Evolutionary conservation across 257 asterid genomes (phyloP), one percentile per base, ranked within the genome.

Genomic region (Capsicum pubescens): DNA sequence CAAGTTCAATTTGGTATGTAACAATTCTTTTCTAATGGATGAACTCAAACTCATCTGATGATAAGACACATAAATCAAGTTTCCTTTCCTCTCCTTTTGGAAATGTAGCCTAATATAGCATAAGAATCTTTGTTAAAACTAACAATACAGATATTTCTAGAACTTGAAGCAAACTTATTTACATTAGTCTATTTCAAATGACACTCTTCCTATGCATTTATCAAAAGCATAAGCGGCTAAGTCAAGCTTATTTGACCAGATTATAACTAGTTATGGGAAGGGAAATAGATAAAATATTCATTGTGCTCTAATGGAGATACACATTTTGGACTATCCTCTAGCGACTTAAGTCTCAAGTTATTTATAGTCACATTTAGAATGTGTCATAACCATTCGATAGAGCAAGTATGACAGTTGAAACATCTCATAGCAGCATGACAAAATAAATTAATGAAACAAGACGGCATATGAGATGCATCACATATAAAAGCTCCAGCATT

Each of bases 391-490:
- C 50, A 14, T 54, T 32, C 0, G 2, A 54, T 14, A 26, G 46
- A 77, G 44, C 9, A 77, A 77, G 15, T 54, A 54, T 77, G 26
- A 26, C 5, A 26, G 12, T 54, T 54, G 82, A 77, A 77, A 77
- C 6, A 77, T 77, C 6, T 15, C 64, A 54, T 77, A 77, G 82
- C 1, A 1, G 48, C 64, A 54, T 3, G 19, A 52, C 8, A 76
- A 76, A 74, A 74, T 2, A 74, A 50, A 76, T 14, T 26, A 7
- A 52, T 5, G 5, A 14, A 77, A 54, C 64, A 14, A 54, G 64
- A 77, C 26, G 9, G 15, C 15, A 54, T 14, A 77, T 26, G 21
- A 77, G 50, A 77, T 77, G 32, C 6, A 54, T 14, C 50, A 32
- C 64, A 26, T 26, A 8, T 77, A 54, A 12, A 54, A 26, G 16